Percentiles rank a stretch among this genome's conserved stretches.
Conservation (phyloP, 768 basidiomycete genomes). For the Leccinum pellstonianum region DNA sequence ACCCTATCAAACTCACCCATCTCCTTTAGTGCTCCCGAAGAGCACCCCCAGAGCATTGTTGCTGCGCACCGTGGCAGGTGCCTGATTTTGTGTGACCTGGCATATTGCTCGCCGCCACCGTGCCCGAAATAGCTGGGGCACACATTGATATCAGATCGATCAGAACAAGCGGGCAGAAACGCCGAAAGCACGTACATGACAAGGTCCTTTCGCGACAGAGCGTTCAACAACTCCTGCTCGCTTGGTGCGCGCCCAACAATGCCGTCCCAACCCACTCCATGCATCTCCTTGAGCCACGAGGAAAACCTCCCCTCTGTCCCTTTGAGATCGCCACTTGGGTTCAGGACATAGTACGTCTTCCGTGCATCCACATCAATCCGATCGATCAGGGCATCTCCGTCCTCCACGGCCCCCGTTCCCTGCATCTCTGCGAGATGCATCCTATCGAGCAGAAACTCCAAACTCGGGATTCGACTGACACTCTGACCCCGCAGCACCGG, state of each 20-base stretch:
- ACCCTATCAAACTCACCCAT: slow-evolving; percentile 93
- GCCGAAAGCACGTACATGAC: slow-evolving; percentile 71
- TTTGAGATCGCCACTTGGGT: slow-evolving; percentile 87
- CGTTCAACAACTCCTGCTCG: slow-evolving; percentile 79
- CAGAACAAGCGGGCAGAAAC: neutral
- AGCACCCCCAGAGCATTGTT: slow-evolving; percentile 99
- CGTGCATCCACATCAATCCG: slow-evolving; percentile 59
- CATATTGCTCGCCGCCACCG: slow-evolving; percentile 93
- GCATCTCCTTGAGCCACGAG: slow-evolving; percentile 75
- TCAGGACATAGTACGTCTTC: slow-evolving; percentile 81
- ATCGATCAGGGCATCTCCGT: slow-evolving; percentile 32
- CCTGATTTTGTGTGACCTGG: slow-evolving; percentile 82
- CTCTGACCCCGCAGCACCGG: slow-evolving; percentile 81
- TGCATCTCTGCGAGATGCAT: slow-evolving; percentile 57
- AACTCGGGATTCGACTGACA: slow-evolving; percentile 88
- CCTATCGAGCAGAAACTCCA: slow-evolving; percentile 86
- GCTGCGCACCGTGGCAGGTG: slow-evolving; percentile 84
- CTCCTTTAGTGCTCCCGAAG: slow-evolving; percentile 82
- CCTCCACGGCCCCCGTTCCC: slow-evolving; percentile 23
- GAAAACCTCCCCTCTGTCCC: slow-evolving; percentile 82
- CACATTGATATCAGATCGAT: neutral
- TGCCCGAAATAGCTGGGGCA: slow-evolving; percentile 89
- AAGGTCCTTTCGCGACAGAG: slow-evolving; percentile 72
- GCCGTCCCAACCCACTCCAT: slow-evolving; percentile 78
- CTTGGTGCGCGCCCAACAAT: slow-evolving; percentile 72